phyloP scores from a whole-genome alignment of 1,139 yeast species.

The Pichia sp. region DNA sequence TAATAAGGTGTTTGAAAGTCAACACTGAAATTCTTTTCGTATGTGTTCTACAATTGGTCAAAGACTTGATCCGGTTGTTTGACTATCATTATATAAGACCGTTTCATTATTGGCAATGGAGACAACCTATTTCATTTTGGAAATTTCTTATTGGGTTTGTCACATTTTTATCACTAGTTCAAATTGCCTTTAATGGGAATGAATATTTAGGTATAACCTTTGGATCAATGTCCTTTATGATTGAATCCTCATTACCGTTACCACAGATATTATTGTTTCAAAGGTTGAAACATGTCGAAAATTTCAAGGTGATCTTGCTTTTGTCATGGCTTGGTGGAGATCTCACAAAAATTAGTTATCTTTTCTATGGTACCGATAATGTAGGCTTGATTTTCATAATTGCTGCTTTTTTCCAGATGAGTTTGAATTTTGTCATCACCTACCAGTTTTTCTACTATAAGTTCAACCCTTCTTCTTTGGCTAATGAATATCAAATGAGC shows the following conservation, averaged over 20 bases:
- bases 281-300: slow-evolving; percentile 65
- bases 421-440: slow-evolving; percentile 70
- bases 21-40: slow-evolving; percentile 19
- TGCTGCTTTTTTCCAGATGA: slow-evolving; percentile 80
- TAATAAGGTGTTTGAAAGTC: slow-evolving; percentile 14
- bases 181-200: slow-evolving; percentile 40
- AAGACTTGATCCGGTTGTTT: slow-evolving; percentile 48
- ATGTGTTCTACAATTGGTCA: slow-evolving; percentile 29
- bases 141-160: slow-evolving; percentile 52
- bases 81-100: slow-evolving; percentile 69
- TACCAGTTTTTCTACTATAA: slow-evolving; percentile 66
- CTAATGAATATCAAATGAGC: slow-evolving; percentile 9
- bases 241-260: slow-evolving; percentile 79
- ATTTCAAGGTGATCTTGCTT: slow-evolving; percentile 69
- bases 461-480: slow-evolving; percentile 11
- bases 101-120: slow-evolving; percentile 83
- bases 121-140: slow-evolving; percentile 60
- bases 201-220: slow-evolving; percentile 50
- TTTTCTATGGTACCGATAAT: slow-evolving; percentile 66
- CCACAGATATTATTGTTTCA: slow-evolving; percentile 79
- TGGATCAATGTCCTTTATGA: slow-evolving; percentile 68
- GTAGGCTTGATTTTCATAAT: slow-evolving; percentile 65
- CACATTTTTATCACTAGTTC: slow-evolving; percentile 38
- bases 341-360: slow-evolving; percentile 66
- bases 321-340: slow-evolving; percentile 91